These are phyloP conservation scores for Bipolaris zeicola DNA, from an alignment of 2,329 filamentous ascomycete species.

Conservation along the genomic window DNA sequence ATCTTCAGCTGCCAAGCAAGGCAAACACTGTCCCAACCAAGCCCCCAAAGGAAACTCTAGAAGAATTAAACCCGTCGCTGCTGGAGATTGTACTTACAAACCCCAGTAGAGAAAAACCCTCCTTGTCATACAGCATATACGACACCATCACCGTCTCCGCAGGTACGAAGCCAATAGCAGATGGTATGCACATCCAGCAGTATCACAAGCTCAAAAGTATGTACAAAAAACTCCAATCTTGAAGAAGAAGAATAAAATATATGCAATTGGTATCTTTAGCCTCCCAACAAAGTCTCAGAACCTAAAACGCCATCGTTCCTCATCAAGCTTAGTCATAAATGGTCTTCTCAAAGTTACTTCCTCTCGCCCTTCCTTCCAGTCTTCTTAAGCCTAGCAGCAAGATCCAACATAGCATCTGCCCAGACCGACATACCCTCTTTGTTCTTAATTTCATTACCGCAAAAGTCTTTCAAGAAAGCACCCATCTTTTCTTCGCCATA, in stretches of 20 bases:
- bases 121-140: slow-evolving; percentile 54
- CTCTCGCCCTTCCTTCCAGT: slow-evolving; percentile 53
- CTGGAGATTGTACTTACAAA: slow-evolving; percentile 46
- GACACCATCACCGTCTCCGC: slow-evolving; percentile 58
- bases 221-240: no score
- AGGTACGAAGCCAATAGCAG: background rate
- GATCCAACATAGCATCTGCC: slow-evolving; percentile 52
- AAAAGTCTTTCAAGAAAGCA: slow-evolving; percentile 68
- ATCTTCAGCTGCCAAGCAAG: slow-evolving; percentile 51
- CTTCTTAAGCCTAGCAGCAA: slow-evolving; percentile 52
- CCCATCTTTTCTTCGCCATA: slow-evolving; percentile 77
- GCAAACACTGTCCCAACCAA: slow-evolving; percentile 63
- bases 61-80: slow-evolving; percentile 57
- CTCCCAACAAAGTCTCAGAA: background rate
- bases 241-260: background rate
- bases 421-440: slow-evolving; percentile 46
- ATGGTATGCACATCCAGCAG: background rate
- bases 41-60: slow-evolving; percentile 54
- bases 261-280: background rate
- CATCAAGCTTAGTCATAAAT: slow-evolving; percentile 16
- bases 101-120: slow-evolving; percentile 34
- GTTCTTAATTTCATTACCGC: slow-evolving; percentile 44
- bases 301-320: slow-evolving; percentile 22
- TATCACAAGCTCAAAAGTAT: background rate
- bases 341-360: slow-evolving; percentile 17